Conservation (phyloP, 345 rosid genomes). For the Lepidium aucheri region DNA sequence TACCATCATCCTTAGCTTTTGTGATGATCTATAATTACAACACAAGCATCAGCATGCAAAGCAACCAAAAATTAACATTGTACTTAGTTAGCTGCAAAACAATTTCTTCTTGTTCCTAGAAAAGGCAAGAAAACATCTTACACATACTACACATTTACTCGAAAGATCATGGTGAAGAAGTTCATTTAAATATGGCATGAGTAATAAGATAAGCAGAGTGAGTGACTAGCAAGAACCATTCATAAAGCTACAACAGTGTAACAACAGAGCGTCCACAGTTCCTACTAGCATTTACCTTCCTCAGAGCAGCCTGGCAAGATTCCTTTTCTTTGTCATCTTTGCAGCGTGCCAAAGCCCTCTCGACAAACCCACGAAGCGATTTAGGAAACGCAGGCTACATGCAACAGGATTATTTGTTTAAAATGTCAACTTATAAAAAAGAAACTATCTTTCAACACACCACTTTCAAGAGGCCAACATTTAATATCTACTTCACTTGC, state of each 20-base stretch:
- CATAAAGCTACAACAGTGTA: neutral
- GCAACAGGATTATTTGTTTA: slow-evolving; percentile 9
- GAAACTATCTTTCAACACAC: neutral
- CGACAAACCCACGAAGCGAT: slow-evolving; percentile 76
- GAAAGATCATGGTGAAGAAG: neutral
- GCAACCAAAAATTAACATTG: neutral
- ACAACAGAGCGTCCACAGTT: neutral
- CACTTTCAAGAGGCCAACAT: neutral
- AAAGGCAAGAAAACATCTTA: slow-evolving; percentile 5
- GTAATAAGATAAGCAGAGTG: neutral
- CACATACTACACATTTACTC: neutral
- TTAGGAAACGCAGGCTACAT: slow-evolving; percentile 74
- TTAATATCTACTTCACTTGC: slow-evolving; percentile 15
- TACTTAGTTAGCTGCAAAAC: neutral
- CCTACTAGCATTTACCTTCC: slow-evolving; percentile 43
- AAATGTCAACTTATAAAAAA: neutral
- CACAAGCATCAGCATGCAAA: slow-evolving; percentile 11
- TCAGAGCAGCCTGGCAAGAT: slow-evolving; percentile 68
- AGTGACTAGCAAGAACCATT: neutral
- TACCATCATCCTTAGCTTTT: slow-evolving; percentile 59
- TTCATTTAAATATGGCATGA: neutral
- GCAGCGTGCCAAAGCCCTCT: slow-evolving; percentile 81
- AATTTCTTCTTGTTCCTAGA: neutral
- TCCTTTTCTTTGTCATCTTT: slow-evolving; percentile 60
- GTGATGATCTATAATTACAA: slow-evolving; percentile 51